Conservation (phyloP, 2,329 filamentous ascomycete genomes). For the Hypoxylon sp. region DNA sequence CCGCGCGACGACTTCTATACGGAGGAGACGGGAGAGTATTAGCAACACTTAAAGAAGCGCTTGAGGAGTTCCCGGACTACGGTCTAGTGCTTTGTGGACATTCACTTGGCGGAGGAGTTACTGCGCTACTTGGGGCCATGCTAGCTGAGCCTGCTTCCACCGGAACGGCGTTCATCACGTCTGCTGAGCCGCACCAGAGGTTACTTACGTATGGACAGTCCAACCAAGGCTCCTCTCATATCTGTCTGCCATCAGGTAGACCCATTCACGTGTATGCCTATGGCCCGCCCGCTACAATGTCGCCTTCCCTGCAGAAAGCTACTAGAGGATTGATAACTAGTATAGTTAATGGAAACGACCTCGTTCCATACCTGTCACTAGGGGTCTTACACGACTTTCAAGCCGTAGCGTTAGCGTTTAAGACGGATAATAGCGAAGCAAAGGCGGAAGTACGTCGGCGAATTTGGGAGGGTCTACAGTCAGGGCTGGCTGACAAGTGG, state of each 20-base stretch:
- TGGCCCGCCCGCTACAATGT: conserved; percentile 81
- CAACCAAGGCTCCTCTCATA: conserved; percentile 49
- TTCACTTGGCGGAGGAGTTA: conserved; percentile 78
- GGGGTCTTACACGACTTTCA: conserved; percentile 83
- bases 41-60: conserved; percentile 74
- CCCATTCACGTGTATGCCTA: conserved; percentile 86
- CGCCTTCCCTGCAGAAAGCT: conserved; percentile 75
- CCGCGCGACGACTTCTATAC: conserved; percentile 76
- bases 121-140: conserved; percentile 78
- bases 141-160: conserved; percentile 73
- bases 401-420: conserved; percentile 79
- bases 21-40: conserved; percentile 78
- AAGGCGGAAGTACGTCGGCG: conserved; percentile 76
- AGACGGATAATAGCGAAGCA: conserved; percentile 77
- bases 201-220: conserved; percentile 55
- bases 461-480: conserved; percentile 75
- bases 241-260: conserved; percentile 75
- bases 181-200: conserved; percentile 63
- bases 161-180: conserved; percentile 74
- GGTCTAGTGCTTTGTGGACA: conserved; percentile 79
- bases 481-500: conserved; percentile 74
- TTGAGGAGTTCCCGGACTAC: conserved; percentile 78
- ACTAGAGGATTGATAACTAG: conserved; percentile 83
- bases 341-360: conserved; percentile 79
- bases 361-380: conserved; percentile 81